Evolutionary conservation across 1,284 basidiomycete genomes (phyloP), one percentile per base, ranked within the genome.

Genomic region (Retiboletus fuscus): DNA sequence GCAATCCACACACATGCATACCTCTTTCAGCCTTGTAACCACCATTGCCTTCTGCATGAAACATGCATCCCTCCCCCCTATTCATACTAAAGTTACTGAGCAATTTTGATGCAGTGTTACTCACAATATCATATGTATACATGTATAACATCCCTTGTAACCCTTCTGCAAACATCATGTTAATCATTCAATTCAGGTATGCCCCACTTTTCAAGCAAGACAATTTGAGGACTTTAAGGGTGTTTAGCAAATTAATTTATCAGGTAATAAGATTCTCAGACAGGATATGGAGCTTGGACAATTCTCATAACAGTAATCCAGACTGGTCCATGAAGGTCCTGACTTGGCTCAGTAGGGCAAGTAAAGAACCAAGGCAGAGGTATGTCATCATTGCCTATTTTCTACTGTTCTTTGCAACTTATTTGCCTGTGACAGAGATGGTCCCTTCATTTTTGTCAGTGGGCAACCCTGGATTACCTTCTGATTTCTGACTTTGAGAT

Each of bases 31-130:
- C 15, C 83, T 80, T 0, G 89, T 82, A 74, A 94, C 92, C 28
- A 93, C 87, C 10, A 91, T 89, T 3, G 92, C 91, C 41, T 92
- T 82, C 73, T 92, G 92, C 2, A 90, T 91, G 76, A 92, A 93
- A 75, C 87, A 91, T 6, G 91, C 87, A 58, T 91, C 88, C 0
- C 92, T 5, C 91, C 2, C 92, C 91, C 3, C 91, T 90, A 18
- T 84, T 82, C 28, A 84, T 72, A 24, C 76, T 83, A 78, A 91
- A 90, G 78, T 93, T 89, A 46, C 88, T 83, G 75, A 87, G 92
- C 5, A 93, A 77, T 76, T 94, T 89, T 2, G 86, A 87, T n/a
- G 88, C 85, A 8, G 85, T 87, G 75, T 88, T 87, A 12, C 87
- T 89, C 55, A 83, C 81, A 69, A 92, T 87, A 69, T 93, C 88